Conservation (phyloP, 805 yeast genomes). For the Wickerhamiella kurtzmanii region DNA sequence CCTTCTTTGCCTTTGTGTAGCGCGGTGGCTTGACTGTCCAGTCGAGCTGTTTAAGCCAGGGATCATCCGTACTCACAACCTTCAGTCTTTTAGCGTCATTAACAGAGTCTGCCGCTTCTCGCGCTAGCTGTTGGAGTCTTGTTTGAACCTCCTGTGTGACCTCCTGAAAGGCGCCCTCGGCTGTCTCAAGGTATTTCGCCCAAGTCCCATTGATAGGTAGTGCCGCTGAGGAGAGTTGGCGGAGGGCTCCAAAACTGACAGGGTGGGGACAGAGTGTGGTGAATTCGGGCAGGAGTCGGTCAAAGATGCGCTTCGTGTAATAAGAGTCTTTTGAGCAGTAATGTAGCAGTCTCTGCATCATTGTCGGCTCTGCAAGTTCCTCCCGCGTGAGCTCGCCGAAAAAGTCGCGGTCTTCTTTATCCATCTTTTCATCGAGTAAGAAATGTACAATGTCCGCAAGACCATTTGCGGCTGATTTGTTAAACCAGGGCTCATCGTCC, state of each 20-base stretch:
- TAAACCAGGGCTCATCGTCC: constrained; percentile 73
- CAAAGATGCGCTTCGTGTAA: constrained; percentile 58
- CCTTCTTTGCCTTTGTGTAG: constrained; percentile 56
- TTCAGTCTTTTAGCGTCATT: constrained; percentile 27
- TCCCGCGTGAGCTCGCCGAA: constrained; percentile 45
- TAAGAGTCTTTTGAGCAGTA: constrained; percentile 82
- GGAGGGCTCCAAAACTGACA: constrained; percentile 77
- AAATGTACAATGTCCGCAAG: constrained; percentile 65
- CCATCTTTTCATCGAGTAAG: constrained; percentile 56
- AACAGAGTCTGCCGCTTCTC: constrained; percentile 38
- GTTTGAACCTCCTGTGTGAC: constrained; percentile 43
- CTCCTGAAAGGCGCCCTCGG: constrained; percentile 55
- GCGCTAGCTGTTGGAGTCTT: constrained; percentile 46
- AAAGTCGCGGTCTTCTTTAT: constrained; percentile 53
- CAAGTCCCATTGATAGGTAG: constrained; percentile 67
- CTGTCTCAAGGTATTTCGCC: constrained; percentile 52
- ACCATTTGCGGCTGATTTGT: constrained; percentile 61
- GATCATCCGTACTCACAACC: constrained; percentile 38
- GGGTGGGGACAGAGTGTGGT: constrained; percentile 73
- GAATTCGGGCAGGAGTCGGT: constrained; percentile 58
- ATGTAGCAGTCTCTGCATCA: constrained; percentile 44
- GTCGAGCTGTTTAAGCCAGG: constrained; percentile 82
- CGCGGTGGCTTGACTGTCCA: constrained; percentile 60
- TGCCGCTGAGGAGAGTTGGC: constrained; percentile 57
- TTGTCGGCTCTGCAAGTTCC: constrained; percentile 34